These are phyloP conservation scores for Saccharomycopsis sp. DNA, from an alignment of 805 yeast genomes.

Conservation along the genomic window DNA sequence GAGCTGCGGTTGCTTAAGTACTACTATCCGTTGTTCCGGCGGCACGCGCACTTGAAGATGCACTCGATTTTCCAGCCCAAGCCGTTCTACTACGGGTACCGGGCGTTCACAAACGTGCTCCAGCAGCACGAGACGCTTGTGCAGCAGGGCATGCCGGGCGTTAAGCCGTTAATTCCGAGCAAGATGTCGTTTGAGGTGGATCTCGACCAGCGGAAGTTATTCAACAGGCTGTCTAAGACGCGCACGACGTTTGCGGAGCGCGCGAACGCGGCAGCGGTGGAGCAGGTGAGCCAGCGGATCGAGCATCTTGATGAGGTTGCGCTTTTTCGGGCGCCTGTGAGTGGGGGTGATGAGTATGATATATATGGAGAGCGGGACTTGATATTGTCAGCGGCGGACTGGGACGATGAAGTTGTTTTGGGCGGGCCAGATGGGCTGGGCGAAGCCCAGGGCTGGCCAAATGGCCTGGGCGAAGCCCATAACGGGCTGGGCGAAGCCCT, in stretches of 20 bases:
- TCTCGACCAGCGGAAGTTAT: slow-evolving; percentile 13
- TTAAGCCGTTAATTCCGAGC: slow-evolving; percentile 10
- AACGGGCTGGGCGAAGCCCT: no score
- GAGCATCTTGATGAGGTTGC: slow-evolving; percentile 25
- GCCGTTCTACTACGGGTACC: slow-evolving; percentile 48
- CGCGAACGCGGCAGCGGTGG: background rate
- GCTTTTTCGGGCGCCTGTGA: slow-evolving; percentile 19
- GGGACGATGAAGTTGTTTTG: slow-evolving; percentile 65
- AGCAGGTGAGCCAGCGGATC: background rate
- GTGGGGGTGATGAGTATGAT: slow-evolving; percentile 19
- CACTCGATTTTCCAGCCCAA: slow-evolving; percentile 60
- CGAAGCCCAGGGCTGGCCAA: no score
- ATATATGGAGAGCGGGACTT: slow-evolving; percentile 39
- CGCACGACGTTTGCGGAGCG: background rate
- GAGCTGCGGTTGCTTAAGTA: slow-evolving; percentile 34
- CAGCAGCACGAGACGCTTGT: slow-evolving; percentile 30
- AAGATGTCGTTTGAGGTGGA: slow-evolving; percentile 7
- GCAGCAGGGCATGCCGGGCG: slow-evolving; percentile 36
- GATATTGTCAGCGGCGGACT: slow-evolving; percentile 63
- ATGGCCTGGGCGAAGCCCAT: no score
- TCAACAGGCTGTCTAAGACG: slow-evolving; percentile 1
- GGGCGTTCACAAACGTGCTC: slow-evolving; percentile 35
- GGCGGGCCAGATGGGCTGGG: no score
- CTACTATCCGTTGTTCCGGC: slow-evolving; percentile 59
- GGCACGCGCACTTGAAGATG: slow-evolving; percentile 51